phyloP scores from a whole-genome alignment of 768 basidiomycete genomes.

The Suillus tomentosus region DNA sequence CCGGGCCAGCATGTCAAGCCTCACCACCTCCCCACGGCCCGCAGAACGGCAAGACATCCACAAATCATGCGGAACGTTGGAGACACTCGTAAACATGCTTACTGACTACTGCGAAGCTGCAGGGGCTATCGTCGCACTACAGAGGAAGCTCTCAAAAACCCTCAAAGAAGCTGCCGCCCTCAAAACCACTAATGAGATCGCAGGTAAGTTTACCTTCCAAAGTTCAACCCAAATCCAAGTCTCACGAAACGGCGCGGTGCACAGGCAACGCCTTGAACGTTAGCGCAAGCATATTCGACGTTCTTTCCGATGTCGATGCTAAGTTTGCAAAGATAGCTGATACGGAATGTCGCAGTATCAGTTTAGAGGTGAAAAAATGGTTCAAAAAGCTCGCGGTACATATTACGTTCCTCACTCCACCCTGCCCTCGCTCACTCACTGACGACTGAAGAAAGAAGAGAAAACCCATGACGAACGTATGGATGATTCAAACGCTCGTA shows the following conservation, averaged over 20 bases:
- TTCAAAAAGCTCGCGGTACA: conserved; percentile 81
- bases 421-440: background rate
- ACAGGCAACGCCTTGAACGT: conserved; percentile 69
- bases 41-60: conserved; percentile 74
- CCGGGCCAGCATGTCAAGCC: conserved; percentile 14
- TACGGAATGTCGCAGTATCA: conserved; percentile 68
- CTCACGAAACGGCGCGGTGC: background rate
- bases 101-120: conserved; percentile 78
- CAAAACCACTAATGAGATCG: conserved; percentile 61
- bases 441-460: conserved; percentile 70
- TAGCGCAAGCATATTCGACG: conserved; percentile 68
- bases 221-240: background rate
- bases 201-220: conserved; percentile 47
- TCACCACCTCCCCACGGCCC: conserved; percentile 28
- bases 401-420: conserved; percentile 13
- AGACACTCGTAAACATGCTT: conserved; percentile 63
- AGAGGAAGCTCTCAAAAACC: conserved; percentile 77
- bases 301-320: conserved; percentile 65
- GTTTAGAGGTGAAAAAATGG: conserved; percentile 79
- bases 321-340: conserved; percentile 77
- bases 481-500: conserved; percentile 62
- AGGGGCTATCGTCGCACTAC: conserved; percentile 56
- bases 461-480: conserved; percentile 74
- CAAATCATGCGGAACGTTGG: conserved; percentile 78
- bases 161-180: conserved; percentile 63